Conservation (phyloP, 2,329 filamentous ascomycete species). For the Lithohypha guttulata region DNA sequence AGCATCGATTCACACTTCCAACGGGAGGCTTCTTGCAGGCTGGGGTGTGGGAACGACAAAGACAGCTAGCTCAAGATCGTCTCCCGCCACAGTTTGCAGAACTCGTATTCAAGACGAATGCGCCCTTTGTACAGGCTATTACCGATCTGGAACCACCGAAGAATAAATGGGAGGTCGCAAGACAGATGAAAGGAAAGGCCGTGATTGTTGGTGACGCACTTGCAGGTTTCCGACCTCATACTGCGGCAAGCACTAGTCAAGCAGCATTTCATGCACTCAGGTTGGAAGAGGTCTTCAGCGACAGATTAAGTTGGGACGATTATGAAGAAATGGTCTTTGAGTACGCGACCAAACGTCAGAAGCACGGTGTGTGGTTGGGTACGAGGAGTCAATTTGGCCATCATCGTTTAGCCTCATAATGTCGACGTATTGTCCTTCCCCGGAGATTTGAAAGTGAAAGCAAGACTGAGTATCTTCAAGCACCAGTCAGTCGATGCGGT, state of each 20-base stretch:
- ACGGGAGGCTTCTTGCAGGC: constrained; percentile 21
- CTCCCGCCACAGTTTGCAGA: constrained; percentile 34
- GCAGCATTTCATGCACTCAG: constrained; percentile 24
- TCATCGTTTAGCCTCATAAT: no score
- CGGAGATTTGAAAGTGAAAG: no score
- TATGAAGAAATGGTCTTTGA: constrained; percentile 17
- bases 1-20: constrained; percentile 30
- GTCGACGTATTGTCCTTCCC: no score
- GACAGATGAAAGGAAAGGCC: constrained; percentile 13
- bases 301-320: constrained; percentile 16
- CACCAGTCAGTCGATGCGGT: no score
- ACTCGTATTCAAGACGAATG: constrained; percentile 30
- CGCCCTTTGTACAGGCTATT: constrained; percentile 30
- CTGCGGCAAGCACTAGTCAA: constrained; percentile 35
- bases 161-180: constrained; percentile 7
- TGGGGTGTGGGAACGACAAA: constrained; percentile 29
- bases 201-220: constrained; percentile 35
- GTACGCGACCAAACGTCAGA: constrained; percentile 12
- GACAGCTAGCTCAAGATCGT: constrained; percentile 23
- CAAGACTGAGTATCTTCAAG: no score
- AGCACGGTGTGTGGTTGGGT: constrained; percentile 12
- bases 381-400: constrained; percentile 16
- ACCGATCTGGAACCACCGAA: constrained; percentile 15
- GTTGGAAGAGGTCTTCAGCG: constrained; percentile 19
- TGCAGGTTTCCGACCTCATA: constrained; percentile 36